Evolutionary conservation across 2,329 filamentous ascomycete species (phyloP).

Genomic region (Raffaelea ambrosiae): DNA sequence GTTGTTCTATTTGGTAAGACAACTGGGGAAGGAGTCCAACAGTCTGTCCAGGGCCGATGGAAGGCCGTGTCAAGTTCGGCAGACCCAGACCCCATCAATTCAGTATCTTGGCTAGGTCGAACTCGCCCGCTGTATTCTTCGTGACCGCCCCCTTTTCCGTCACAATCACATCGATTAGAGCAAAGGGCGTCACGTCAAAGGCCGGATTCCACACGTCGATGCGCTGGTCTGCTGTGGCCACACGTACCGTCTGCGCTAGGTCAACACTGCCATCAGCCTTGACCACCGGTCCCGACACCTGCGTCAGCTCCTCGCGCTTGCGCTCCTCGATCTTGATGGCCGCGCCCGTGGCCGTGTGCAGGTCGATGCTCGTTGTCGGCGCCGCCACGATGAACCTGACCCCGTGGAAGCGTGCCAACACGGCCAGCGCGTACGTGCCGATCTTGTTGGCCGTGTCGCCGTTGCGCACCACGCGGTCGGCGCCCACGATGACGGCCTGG

Average conservation of each 20-base stretch:
- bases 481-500: constrained; percentile 83
- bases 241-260: constrained; percentile 53
- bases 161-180: constrained; percentile 85
- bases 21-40: too few relatives aligned
- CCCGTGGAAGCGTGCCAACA: constrained; percentile 80
- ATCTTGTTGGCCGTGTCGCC: constrained; percentile 99
- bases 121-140: constrained; percentile 62
- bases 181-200: constrained; percentile 88
- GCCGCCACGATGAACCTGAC: constrained; percentile 94
- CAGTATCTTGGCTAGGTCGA: constrained; percentile 41
- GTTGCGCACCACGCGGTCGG: constrained; percentile 90
- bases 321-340: constrained; percentile 90
- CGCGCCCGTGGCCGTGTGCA: constrained; percentile 65
- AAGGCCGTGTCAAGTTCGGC: too few relatives aligned
- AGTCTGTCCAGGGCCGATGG: too few relatives aligned
- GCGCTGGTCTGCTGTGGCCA: constrained; percentile 70
- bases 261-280: constrained; percentile 56
- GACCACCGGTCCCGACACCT: constrained; percentile 69
- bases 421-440: constrained; percentile 85
- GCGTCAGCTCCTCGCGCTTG: constrained; percentile 70
- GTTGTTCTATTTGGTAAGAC: too few relatives aligned
- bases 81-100: too few relatives aligned
- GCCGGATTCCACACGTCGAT: constrained; percentile 94
- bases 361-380: constrained; percentile 87
- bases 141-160: constrained; percentile 85